phyloP scores from a whole-genome alignment of 2,329 filamentous ascomycete genomes.

The Penicillium janthinellum region DNA sequence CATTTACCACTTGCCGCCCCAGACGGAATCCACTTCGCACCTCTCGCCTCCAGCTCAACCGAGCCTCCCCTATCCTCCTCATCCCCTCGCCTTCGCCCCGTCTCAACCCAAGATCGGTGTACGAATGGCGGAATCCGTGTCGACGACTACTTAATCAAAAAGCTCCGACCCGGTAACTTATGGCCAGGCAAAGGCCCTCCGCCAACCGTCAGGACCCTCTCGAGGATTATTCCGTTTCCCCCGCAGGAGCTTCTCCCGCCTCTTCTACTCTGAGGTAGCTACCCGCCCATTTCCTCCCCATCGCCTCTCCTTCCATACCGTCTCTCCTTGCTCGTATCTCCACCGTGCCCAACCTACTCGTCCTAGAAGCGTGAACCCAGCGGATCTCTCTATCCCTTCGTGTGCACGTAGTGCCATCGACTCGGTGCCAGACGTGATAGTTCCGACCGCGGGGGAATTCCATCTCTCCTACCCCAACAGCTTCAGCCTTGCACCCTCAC shows the following conservation, averaged over 20 bases:
- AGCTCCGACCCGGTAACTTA: slow-evolving; percentile 44
- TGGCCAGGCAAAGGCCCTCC: slow-evolving; percentile 51
- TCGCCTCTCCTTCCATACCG: slow-evolving; percentile 7
- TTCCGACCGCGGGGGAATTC: slow-evolving; percentile 3
- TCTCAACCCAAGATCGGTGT: slow-evolving; percentile 22
- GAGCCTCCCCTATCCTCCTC: slow-evolving; percentile 7
- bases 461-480: neutral
- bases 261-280: slow-evolving; percentile 42
- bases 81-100: slow-evolving; percentile 8
- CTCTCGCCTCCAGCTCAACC: slow-evolving; percentile 5
- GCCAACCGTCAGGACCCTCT: slow-evolving; percentile 47
- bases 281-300: slow-evolving; percentile 25
- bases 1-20: slow-evolving; percentile 2
- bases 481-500: neutral
- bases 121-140: slow-evolving; percentile 48
- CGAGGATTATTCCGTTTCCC: slow-evolving; percentile 42
- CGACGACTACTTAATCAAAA: slow-evolving; percentile 34
- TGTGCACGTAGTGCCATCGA: neutral
- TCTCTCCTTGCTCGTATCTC: neutral
- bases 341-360: neutral
- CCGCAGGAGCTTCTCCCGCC: slow-evolving; percentile 34
- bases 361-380: neutral
- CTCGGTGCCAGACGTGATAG: neutral
- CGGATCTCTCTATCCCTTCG: neutral
- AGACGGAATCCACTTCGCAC: slow-evolving; percentile 1